A percentile compares a stretch with the other conserved stretches of the same genome.
Evolutionary conservation across 768 basidiomycete species (phyloP).

Genomic region (Pleurotus eryngii): DNA sequence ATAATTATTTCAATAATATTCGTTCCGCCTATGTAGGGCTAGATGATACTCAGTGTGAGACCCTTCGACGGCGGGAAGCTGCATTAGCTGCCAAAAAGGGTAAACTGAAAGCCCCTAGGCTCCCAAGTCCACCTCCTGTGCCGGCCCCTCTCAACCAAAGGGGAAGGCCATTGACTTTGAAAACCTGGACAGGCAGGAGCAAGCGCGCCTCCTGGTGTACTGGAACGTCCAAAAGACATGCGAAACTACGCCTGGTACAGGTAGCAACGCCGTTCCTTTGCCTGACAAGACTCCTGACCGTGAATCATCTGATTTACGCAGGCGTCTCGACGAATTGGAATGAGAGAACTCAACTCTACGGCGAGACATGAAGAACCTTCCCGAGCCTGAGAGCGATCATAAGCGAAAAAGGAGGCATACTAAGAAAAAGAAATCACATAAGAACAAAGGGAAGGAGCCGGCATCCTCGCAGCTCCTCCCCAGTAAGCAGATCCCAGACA

Average conservation of each 20-base stretch:
- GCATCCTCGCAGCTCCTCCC: background rate
- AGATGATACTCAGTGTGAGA: background rate
- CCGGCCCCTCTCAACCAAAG: background rate
- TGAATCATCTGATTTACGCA: background rate
- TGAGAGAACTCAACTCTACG: background rate
- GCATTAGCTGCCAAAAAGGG: background rate
- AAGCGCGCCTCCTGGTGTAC: background rate
- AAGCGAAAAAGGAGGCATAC: background rate
- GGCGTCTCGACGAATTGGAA: background rate
- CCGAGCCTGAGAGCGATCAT: background rate
- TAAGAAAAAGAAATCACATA: background rate
- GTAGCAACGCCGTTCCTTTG: background rate
- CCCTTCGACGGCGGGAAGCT: background rate
- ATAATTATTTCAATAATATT: background rate
- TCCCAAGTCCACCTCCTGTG: background rate
- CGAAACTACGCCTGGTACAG: background rate
- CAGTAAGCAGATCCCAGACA: background rate
- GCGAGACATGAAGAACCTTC: background rate
- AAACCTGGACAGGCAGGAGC: background rate
- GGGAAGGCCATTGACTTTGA: background rate
- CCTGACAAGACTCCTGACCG: background rate
- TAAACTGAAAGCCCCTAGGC: background rate
- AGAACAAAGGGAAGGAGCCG: background rate
- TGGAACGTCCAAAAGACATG: background rate
- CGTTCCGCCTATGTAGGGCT: background rate